phyloP scores from a whole-genome alignment of 768 basidiomycete genomes.

The Saitozyma podzolica region DNA sequence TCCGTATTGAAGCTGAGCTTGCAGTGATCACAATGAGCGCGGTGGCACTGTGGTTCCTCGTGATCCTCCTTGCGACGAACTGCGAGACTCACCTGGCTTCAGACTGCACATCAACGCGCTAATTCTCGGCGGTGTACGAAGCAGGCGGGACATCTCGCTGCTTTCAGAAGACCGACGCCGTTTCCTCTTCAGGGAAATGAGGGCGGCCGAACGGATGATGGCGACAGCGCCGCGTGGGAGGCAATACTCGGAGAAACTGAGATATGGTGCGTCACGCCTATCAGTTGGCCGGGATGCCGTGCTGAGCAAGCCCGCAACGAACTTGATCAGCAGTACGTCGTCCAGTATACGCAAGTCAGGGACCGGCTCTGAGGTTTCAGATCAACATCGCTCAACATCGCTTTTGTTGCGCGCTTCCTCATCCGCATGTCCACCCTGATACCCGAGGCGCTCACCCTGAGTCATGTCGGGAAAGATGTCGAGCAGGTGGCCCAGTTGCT shows the following conservation, averaged over 20 bases:
- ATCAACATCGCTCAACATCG: constrained; percentile 22
- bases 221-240: constrained; percentile 23
- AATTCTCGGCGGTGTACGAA: constrained; percentile 35
- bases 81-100: no score
- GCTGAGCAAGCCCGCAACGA: constrained; percentile 6
- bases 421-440: constrained; percentile 39
- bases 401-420: constrained; percentile 39
- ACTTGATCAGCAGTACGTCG: constrained; percentile 5
- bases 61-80: no score
- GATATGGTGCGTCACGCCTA: constrained; percentile 21
- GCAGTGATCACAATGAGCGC: constrained; percentile 33
- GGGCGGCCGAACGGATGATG: constrained; percentile 31
- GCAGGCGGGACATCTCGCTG: constrained; percentile 27
- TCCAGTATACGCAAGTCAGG: background rate
- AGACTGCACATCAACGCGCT: constrained; percentile 35
- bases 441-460: constrained; percentile 31
- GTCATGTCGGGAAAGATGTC: constrained; percentile 39
- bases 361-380: constrained; percentile 1
- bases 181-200: constrained; percentile 30
- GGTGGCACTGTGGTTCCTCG: no score
- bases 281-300: constrained; percentile 4
- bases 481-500: constrained; percentile 31
- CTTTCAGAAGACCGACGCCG: constrained; percentile 28
- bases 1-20: background rate
- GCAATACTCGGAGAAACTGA: constrained; percentile 28